Base-by-base conservation (phyloP, 164 flowering plant genomes). In the Aristolochia fimbriata region DNA sequence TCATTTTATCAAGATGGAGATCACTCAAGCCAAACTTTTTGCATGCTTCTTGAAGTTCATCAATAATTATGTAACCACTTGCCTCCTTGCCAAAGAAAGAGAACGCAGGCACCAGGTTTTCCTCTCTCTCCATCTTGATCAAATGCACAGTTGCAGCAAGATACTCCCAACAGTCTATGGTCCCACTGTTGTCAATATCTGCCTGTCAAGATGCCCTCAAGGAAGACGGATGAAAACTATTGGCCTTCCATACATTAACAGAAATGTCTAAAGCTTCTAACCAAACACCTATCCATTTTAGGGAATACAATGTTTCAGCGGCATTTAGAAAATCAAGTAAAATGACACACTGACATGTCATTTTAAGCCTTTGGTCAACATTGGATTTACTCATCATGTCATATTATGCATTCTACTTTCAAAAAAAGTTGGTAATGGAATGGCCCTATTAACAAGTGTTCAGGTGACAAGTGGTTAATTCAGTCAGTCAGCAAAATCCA, bases 41-140 rank as follows among this genome's bases (percentile, higher is more conserved):
- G 73, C 91, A 85, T 64, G 96, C 94, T 57, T 85, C 88, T 73
- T 86, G 94, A 62, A 88, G 84, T 70, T 89, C 94, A 69, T 89
- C 96, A 56, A 82, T 76, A 62, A 94, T 89, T 54, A 89, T 85
- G 67, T 82, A 86, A 49, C 96, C 96, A 76, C 94, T 86, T 48
- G 82, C 83, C 70, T 89, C 96, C 70, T 85, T 89, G 80, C 86
- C 94, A 45, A 89, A 86, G 61, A 62, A 89, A 15, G 88, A 68
- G 61, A 89, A 89, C 30, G 96, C 96, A 7, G 87, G 78, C 17
- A 76, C 41, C 41, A 89, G 67, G 64, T 83, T 83, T 65, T 89
- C 96, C 72, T 89, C 96, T 62, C 83, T 76, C 61, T 89, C 94
- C 80, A 83, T 77, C 80, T 89, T 89, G 70, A 86, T 89, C 65